Conservation (phyloP, 257 asterid species). For the Scutellaria baicalensis region DNA sequence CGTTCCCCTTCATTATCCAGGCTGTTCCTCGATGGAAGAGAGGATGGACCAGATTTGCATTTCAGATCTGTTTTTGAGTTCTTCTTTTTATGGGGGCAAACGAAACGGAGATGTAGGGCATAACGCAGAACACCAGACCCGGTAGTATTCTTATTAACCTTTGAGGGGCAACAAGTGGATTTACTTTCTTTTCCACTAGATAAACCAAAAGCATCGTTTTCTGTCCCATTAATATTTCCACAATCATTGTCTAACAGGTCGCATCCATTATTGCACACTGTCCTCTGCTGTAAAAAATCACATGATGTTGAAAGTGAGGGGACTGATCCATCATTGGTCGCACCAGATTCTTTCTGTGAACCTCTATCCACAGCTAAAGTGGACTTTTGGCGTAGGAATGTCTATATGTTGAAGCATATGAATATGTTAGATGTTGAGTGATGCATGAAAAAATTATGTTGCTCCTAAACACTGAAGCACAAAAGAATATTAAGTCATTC, state of each 20-base stretch:
- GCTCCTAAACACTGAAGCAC: background rate
- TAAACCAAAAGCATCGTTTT: background rate
- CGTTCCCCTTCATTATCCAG: constrained; percentile 45
- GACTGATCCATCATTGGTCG: constrained; percentile 23
- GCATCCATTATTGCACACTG: constrained; percentile 17
- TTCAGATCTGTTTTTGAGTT: constrained; percentile 34
- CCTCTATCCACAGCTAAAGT: constrained; percentile 54
- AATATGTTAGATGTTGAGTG: background rate
- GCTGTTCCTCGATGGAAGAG: constrained; percentile 36
- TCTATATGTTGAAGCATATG: constrained; percentile 31
- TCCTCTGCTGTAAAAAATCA: constrained; percentile 28
- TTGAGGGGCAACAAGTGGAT: constrained; percentile 33
- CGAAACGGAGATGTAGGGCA: constrained; percentile 80
- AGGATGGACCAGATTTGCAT: constrained; percentile 46
- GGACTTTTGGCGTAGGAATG: constrained; percentile 82
- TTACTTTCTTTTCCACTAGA: constrained; percentile 34
- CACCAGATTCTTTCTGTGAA: constrained; percentile 31
- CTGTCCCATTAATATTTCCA: constrained; percentile 19
- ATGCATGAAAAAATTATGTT: background rate
- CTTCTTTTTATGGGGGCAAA: constrained; percentile 63
- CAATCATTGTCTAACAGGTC: constrained; percentile 17
- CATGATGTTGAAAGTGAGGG: constrained; percentile 12
- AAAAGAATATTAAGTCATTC: background rate
- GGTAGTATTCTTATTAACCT: constrained; percentile 46
- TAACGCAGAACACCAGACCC: constrained; percentile 74